phyloP scores from a whole-genome alignment of 1,284 basidiomycete species.

The Ganoderma resinaceum region DNA sequence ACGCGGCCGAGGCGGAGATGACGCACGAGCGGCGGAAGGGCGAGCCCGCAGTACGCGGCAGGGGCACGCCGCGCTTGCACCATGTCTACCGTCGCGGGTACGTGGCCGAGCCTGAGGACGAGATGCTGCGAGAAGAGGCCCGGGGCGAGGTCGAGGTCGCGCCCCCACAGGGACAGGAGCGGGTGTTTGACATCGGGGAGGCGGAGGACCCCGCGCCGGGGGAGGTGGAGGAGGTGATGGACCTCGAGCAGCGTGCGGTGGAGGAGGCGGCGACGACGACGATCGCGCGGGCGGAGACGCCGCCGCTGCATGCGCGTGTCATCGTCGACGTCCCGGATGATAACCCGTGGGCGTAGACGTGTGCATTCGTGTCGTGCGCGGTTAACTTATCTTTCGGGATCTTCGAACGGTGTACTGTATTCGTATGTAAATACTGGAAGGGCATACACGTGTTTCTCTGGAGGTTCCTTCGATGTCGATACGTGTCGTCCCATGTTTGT shows the following conservation, averaged over 20 bases:
- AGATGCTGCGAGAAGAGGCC: conserved; percentile 44
- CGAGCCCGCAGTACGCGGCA: conserved; percentile 51
- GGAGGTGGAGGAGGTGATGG: conserved; percentile 38
- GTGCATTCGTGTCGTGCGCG: background rate
- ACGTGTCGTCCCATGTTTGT: too few species aligned
- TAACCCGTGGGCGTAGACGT: conserved; percentile 60
- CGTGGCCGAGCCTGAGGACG: conserved; percentile 52
- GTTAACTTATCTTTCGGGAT: conserved; percentile 4
- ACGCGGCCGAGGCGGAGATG: conserved; percentile 57
- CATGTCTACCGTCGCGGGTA: conserved; percentile 63
- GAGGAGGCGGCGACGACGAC: conserved; percentile 27
- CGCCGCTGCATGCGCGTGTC: conserved; percentile 51
- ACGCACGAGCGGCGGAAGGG: conserved; percentile 59
- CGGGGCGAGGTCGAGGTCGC: conserved; percentile 47
- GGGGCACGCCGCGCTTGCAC: conserved; percentile 45
- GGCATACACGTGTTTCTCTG: background rate
- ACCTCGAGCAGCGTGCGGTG: conserved; percentile 37
- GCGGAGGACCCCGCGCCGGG: conserved; percentile 28
- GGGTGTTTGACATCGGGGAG: conserved; percentile 32
- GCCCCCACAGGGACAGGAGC: conserved; percentile 25
- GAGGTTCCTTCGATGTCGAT: background rate
- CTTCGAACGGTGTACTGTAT: background rate
- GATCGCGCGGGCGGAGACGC: conserved; percentile 46
- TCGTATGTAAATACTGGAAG: background rate
- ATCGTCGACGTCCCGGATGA: conserved; percentile 46